Evolutionary conservation across 306 rosid species (phyloP), one percentile per base, ranked within the genome.

Genomic region (Hylodesmum podocarpum): DNA sequence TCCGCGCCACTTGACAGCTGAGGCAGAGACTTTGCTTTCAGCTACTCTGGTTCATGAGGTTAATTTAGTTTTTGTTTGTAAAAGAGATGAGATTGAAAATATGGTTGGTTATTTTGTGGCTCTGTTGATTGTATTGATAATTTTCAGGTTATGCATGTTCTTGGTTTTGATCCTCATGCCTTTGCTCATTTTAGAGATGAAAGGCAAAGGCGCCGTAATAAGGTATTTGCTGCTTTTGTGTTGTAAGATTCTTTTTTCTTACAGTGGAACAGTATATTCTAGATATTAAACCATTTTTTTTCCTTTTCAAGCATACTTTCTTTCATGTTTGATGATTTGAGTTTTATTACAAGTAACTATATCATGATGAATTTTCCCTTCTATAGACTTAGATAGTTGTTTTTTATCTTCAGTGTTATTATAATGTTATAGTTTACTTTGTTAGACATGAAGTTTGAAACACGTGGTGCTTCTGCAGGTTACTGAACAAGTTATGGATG

Each of bases 91-190:
- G 41, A 66, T 75, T 8, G 43, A 25, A 76, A 74, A 29, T 53
- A 43, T 80, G 59, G 51, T 68, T 49, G 22, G 4, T 13, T 33
- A 18, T 83, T 36, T 53, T 34, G 77, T 70, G 57, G 37, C 61
- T 22, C 49, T 77, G 28, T 81, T 72, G 79, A 75, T 41, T 43
- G 67, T 78, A 51, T 54, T 68, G 34, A 50, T 75, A 40, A 58
- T 31, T 76, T 88, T 46, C 92, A 95, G 98, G 98, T 95, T 70
- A 91, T 95, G 92, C 99, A 95, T 69, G 98, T 95, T 79, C 99
- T 95, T 43, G 99, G 99, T 75, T 95, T 95, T 59, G 99, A 95
- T 83, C 99, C 99, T 40, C 99, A 95, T 76, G 99, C 99, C 66
- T 95, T 95, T 79, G 82, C 96, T 82, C 99, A 95, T 84, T 95